Evolutionary conservation across 2,329 filamentous ascomycete species (phyloP), one percentile per base, ranked within the genome.

Genomic region (Fusarium hostae): DNA sequence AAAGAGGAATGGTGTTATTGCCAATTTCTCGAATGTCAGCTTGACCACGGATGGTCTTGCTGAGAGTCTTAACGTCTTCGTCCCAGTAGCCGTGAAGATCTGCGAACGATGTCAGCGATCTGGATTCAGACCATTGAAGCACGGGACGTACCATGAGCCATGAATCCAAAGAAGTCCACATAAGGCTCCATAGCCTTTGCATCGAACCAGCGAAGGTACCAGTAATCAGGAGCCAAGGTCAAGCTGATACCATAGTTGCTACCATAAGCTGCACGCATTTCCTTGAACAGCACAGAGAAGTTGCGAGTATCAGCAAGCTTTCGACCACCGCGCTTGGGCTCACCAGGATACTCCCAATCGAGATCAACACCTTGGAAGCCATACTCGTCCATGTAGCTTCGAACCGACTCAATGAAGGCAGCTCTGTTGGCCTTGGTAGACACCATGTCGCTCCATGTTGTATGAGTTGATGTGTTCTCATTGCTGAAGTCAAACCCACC

Each of bases 341-440:
- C 68, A n/a, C 62, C 81, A 0, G 84, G 84, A 59, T 82, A 85
- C 55, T 86, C 83, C 84, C 84, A 86, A 63, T 86, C 83, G 0
- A 86, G 61, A 59, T 87, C 84, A 5, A 83, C 77, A 4, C 84
- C 84, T 13, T 65, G n/a, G 10, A 78, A 77, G 7, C 58, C 72
- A 32, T 78, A 75, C 18, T 54, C 61, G 2, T 54, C 32, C 68
- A 78, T 72, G 1, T 74, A 72, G 3, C 16, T 48, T 1, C 74
- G 67, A 0, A 82, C 55, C 0, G 80, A 83, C 1, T 44, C 37
- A 56, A 86, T 83, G 58, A 86, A 86, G 0, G 71, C 66, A 2
- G 77, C 75, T 10, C 81, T 73, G 47, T 75, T 78, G 4, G 55
- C 70, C 4, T 69, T 37, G 1, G 63, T 73, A 2, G 71, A 64